phyloP scores from a whole-genome alignment of 306 rosid species.

The Trichosanthes truncata region DNA sequence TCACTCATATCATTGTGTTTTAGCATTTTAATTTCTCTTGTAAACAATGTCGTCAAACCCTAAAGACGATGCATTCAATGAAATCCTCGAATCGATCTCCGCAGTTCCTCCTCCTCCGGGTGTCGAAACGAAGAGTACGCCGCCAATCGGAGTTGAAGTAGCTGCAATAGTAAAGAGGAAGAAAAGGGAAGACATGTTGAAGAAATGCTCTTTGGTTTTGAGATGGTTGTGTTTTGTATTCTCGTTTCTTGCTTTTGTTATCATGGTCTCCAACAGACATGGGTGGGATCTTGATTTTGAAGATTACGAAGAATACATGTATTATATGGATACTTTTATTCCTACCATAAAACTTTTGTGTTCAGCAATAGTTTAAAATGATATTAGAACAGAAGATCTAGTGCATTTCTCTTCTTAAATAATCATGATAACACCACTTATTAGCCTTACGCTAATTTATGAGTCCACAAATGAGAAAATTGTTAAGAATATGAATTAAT shows the following conservation, averaged over 20 bases:
- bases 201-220: slow-evolving; percentile 37
- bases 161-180: slow-evolving; percentile 35
- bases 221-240: slow-evolving; percentile 48
- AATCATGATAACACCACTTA: too few relatives aligned
- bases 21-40: not conserved
- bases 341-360: not conserved
- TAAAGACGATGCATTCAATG: not conserved
- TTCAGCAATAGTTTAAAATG: too few relatives aligned
- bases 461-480: too few relatives aligned
- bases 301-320: slow-evolving; percentile 60
- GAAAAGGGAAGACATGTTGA: slow-evolving; percentile 56
- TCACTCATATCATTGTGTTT: not conserved
- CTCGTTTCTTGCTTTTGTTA: slow-evolving; percentile 41
- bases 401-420: too few relatives aligned
- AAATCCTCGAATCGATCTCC: not conserved
- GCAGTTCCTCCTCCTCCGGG: not conserved
- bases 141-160: slow-evolving; percentile 2
- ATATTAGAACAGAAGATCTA: too few relatives aligned
- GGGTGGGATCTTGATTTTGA: slow-evolving; percentile 50
- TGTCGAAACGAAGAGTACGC: not conserved
- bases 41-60: not conserved
- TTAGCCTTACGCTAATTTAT: too few relatives aligned
- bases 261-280: slow-evolving; percentile 59
- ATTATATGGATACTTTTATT: not conserved
- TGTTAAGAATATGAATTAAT: too few relatives aligned